Base-by-base conservation (phyloP, 2,329 filamentous ascomycete genomes). In the Ophiostoma australiae region DNA sequence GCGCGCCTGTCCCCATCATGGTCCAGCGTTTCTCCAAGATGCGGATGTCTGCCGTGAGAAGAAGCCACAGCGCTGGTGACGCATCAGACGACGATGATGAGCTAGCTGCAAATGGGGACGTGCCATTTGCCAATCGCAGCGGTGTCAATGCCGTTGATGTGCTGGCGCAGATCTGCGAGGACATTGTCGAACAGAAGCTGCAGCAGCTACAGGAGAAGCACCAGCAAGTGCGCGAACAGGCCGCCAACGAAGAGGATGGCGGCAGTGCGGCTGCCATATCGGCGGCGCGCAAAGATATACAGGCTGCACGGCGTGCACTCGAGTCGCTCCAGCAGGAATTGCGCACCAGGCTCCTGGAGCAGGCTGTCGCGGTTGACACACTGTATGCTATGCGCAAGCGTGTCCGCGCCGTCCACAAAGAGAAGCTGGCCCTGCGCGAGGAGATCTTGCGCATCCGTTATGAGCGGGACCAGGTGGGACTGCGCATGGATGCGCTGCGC, bases 141-240 rank as follows among this genome's bases (percentile, higher is more conserved):
- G 86, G 86, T 66, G 87, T 89, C 74, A 90, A 87, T 67, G 82
- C 85, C 0, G 81, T 90, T 2, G 88, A 90, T 74, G 87, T 90
- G 1, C 80, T 90, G 52, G 81, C 84, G 6, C 84, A 89, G 73
- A 82, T 89, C 17, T 90, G 86, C 76, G 84, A 87, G 44, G 87
- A 90, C 75, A 82, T 89, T 41, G 80, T 89, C 27, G 82, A 81
- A n/a, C 79, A 81, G 2, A 84, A 81, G 17, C 76, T 89, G 41
- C 79, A 80, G 1, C 82, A 82, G 67, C 77, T 88, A 1, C 79
- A 83, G 63, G 81, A 84, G 41, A 79, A 81, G 68, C 68, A 70
- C 48, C 63, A 71, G 11, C 48, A 68, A n/a, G 33, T 66, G 13
- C 61, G 69, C 8, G 61, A 70, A 31, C 41, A 52, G 11, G 78